Base-by-base conservation (phyloP, 2,329 filamentous ascomycete genomes). In the Leptographium galeiforme region DNA sequence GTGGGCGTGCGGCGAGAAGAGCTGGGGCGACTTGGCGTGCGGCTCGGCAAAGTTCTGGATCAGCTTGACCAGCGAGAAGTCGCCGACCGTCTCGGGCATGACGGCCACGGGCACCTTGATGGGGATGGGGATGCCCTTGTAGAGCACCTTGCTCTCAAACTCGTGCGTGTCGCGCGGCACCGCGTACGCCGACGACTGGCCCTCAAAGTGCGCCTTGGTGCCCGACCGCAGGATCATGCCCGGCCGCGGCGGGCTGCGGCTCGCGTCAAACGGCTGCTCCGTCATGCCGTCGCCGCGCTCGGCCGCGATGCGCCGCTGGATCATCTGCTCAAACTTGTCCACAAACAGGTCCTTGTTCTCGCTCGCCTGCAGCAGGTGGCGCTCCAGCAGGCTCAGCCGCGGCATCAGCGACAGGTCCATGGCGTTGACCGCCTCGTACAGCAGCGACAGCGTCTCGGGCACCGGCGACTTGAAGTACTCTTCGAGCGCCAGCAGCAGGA, bases 381-480 rank as follows among this genome's bases (percentile, higher is more conserved):
- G 80, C 68, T 98, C 93, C 8, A 96, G 78, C 39, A 85, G 72
- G 56, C 85, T 94, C 51, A 98, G 73, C 59, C 78, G 84, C 1
- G 93, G 93, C 81, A 98, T 87, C 14, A 97, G 72, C 0, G 91
- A 96, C 55, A 98, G 75, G 62, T 98, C 93, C 93, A 98, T 98
- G 52, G 81, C 82, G 66, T 98, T 98, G 58, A 98, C 87, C 1
- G 93, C 86, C 60, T 95, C 79, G 68, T 95, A 98, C 6, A 98
- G 76, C 64, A 87, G 81, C 47, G 88, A 83, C 50, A 98, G 74
- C 0, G 93, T 98, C 66, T 95, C 89, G 5, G 87, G 82, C 38
- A 87, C 84, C 0, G 93, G 93, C 0, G 85, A 83, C 64, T 95
- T 93, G 70, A 97, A 98, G 67, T 98, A 98, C 64, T 97, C 91